Percentiles rank a stretch among this genome's conserved stretches.
Conservation (phyloP, 345 rosid species). For the Hibiscus syriacus region DNA sequence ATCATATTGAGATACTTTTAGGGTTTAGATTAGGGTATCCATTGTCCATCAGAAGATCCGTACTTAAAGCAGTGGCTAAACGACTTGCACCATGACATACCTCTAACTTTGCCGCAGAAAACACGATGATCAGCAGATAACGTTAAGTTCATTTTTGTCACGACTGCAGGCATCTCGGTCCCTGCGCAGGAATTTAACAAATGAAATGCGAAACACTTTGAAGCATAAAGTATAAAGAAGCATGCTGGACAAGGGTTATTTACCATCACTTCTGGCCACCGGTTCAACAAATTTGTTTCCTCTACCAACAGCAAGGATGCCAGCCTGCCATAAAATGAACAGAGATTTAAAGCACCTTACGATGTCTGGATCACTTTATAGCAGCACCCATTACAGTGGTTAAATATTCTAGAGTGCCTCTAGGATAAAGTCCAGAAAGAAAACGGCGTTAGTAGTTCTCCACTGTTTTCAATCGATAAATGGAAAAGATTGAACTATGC, state of each 20-base stretch:
- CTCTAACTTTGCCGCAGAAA: constrained; percentile 91
- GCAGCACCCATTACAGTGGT: background rate
- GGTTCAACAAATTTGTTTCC: constrained; percentile 88
- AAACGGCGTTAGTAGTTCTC: background rate
- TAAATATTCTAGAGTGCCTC: background rate
- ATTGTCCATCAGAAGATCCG: background rate
- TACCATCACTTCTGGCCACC: constrained; percentile 60
- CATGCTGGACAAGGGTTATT: constrained; percentile 12
- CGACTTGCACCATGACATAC: constrained; percentile 25
- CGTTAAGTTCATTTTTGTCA: constrained; percentile 77
- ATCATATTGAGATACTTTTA: constrained; percentile 6
- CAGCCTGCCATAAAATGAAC: constrained; percentile 44
- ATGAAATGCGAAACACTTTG: constrained; percentile 1
- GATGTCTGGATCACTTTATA: background rate
- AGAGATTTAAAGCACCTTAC: background rate
- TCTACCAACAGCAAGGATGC: constrained; percentile 92
- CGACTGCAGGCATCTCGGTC: constrained; percentile 52
- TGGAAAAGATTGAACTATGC: background rate
- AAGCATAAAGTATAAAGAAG: background rate
- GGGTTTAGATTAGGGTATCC: background rate
- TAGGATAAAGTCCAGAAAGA: background rate
- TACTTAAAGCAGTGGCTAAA: background rate
- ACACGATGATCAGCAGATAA: constrained; percentile 94
- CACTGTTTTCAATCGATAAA: background rate
- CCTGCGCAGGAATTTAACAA: constrained; percentile 37